Conservation (phyloP, 352 stramenopile species). For the Phytophthora pistaciae region DNA sequence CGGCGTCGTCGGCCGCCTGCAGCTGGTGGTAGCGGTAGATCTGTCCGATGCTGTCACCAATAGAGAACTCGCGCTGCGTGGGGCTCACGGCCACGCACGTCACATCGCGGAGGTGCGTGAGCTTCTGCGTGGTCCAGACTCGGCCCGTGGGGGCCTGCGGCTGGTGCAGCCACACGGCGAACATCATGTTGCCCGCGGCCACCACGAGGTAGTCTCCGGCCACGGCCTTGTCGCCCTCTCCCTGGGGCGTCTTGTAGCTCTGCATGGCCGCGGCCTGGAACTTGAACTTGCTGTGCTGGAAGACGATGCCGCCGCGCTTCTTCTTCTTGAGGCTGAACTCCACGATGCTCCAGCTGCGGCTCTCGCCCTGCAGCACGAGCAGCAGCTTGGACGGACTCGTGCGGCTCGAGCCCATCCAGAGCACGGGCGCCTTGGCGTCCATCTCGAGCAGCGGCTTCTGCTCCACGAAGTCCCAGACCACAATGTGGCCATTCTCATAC, state of each 20-base stretch:
- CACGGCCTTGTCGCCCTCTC: background rate
- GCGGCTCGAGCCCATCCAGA: constrained; percentile 78
- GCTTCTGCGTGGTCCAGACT: constrained; percentile 45
- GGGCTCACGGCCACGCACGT: constrained; percentile 73
- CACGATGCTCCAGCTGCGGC: constrained; percentile 53
- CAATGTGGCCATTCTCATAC: constrained; percentile 72
- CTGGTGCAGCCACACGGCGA: constrained; percentile 52
- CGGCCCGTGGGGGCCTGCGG: constrained; percentile 33
- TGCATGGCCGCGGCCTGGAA: constrained; percentile 67
- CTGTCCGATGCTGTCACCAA: constrained; percentile 74
- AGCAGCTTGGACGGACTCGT: constrained; percentile 69
- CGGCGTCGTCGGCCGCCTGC: background rate
- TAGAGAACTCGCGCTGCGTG: constrained; percentile 55
- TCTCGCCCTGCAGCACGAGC: constrained; percentile 52
- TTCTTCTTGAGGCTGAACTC: constrained; percentile 85
- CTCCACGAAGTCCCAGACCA: constrained; percentile 83
- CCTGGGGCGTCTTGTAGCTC: constrained; percentile 46
- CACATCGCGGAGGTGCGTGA: constrained; percentile 59
- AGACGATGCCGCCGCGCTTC: constrained; percentile 47
- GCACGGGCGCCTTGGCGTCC: constrained; percentile 49
- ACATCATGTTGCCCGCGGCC: constrained; percentile 41
- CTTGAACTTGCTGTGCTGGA: constrained; percentile 53
- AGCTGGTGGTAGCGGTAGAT: constrained; percentile 63
- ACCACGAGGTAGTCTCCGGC: constrained; percentile 63
- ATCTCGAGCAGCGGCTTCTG: constrained; percentile 72